These are phyloP conservation scores for Trypanosoma grayi DNA, from an alignment of 208 protist species.

Conservation along the genomic window DNA sequence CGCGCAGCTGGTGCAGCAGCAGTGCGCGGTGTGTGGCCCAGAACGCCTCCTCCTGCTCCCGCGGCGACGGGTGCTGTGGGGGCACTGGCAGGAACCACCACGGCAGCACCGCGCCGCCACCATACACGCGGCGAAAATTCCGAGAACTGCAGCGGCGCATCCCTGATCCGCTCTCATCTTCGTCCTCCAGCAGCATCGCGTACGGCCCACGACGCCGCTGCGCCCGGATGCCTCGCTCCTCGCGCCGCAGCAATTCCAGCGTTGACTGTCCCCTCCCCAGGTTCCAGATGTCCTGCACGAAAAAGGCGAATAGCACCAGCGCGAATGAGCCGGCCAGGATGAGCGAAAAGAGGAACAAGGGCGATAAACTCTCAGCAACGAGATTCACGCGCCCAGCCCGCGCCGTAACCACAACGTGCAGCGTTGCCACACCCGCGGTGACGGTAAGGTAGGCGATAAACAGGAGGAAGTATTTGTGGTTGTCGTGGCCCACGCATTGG, in stretches of 20 bases:
- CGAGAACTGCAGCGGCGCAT: constrained; percentile 11
- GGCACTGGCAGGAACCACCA: constrained; percentile 35
- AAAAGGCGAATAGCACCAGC: not conserved
- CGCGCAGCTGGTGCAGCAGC: constrained; percentile 42
- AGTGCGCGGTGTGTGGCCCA: constrained; percentile 32
- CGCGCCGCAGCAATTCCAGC: constrained; percentile 17
- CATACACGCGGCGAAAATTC: constrained; percentile 38
- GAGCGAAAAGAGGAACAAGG: not conserved
- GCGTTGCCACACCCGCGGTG: not conserved
- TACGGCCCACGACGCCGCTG: constrained; percentile 16
- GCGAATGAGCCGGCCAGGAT: not conserved
- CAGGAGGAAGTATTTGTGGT: constrained; percentile 81
- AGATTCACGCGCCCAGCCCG: not conserved
- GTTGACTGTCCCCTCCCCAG: constrained; percentile 30
- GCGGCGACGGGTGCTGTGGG: constrained; percentile 25
- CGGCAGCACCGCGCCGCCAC: constrained; percentile 17
- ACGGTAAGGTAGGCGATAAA: constrained; percentile 35
- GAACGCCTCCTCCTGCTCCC: constrained; percentile 41
- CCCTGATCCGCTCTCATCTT: not conserved
- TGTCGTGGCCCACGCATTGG: constrained; percentile 68
- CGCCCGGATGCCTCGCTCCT: constrained; percentile 12
- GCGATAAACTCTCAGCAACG: not conserved
- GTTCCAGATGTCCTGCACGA: not conserved
- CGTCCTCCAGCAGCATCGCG: not conserved
- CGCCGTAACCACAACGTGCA: not conserved